Percentiles rank a stretch among this genome's conserved stretches.
Evolutionary conservation across 2,329 filamentous ascomycete genomes (phyloP).

Genomic region (Calonectria pseudoreteaudii): DNA sequence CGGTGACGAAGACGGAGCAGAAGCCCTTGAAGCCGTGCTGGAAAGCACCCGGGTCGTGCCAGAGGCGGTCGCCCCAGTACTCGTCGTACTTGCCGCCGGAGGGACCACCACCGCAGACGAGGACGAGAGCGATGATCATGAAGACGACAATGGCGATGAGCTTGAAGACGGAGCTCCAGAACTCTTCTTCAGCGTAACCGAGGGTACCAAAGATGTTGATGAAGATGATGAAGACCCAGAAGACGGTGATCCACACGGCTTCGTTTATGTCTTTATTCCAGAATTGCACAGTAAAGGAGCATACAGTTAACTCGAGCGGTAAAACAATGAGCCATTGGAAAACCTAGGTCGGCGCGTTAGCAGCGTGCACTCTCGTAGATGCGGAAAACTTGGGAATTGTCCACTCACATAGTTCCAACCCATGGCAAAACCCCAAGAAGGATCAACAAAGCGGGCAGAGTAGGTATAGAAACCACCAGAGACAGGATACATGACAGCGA

Average conservation of each 20-base stretch:
- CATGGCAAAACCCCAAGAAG: conserved; percentile 69
- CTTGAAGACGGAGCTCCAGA: conserved; percentile 66
- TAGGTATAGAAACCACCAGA: conserved; percentile 74
- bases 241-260: conserved; percentile 66
- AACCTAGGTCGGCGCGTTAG: conserved; percentile 38
- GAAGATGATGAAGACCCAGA: conserved; percentile 60
- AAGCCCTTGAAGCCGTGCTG: conserved; percentile 78
- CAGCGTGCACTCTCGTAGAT: accelerated
- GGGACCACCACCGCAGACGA: conserved; percentile 69
- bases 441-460: conserved; percentile 71
- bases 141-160: conserved; percentile 69
- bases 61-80: conserved; percentile 56
- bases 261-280: conserved; percentile 61
- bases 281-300: conserved; percentile 62
- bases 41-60: conserved; percentile 61
- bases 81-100: conserved; percentile 53
- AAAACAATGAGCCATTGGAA: conserved; percentile 64
- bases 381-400: too few relatives aligned
- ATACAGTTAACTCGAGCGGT: conserved; percentile 64
- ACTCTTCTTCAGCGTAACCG: conserved; percentile 68
- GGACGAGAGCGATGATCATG: conserved; percentile 70
- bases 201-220: conserved; percentile 68
- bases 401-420: conserved; percentile 52
- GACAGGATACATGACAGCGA: conserved; percentile 72
- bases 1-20: conserved; percentile 76